Evolutionary conservation across 257 asterid genomes (phyloP), one percentile per base, ranked within the genome.

Genomic region (Nicotiana attenuata): DNA sequence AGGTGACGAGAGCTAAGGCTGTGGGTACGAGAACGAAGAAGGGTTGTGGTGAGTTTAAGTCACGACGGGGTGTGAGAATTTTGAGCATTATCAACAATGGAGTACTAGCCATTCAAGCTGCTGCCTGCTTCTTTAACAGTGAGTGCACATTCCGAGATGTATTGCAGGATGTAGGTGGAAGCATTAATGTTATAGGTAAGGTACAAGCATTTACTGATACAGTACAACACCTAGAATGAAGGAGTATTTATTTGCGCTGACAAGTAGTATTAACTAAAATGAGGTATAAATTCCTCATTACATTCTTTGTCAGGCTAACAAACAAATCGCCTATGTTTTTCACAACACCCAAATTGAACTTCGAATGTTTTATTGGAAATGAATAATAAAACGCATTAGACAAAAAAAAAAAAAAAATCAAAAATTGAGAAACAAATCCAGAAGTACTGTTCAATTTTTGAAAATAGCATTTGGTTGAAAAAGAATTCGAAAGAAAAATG

Each of bases 1-100:
- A 89, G 77, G 97, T 90, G 61, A 91, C 73, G 45, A 95, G 92
- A 88, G 94, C 94, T 82, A 93, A 87, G 86, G 92, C 85, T 16
- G 93, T 87, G 65, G 94, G 98, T 83, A 95, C 69, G 77, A 91
- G 2, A 41, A 41, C 84, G 71, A 88, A 84, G 87, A 94, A 67
- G 65, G 88, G 77, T 81, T 85, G 91, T 55, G 87, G 81, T 5
- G 87, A 69, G 84, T 57, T 83, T 7, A 77, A 61, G 65, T 89
- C 87, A 26, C 89, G 90, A 85, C 91, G 94, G 89, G 83, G 92
- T 86, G 87, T 69, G 84, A 90, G 88, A 85, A 86, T 59, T 87
- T 91, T 84, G 85, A 88, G 87, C 11, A 81, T 68, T 88, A 87
- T 83, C 81, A 86, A 31, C 5, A 88, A 81, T 3, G 88, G 78